These are phyloP conservation scores for Kockovaella imperatae DNA, from an alignment of 768 basidiomycete genomes.

Conservation along the genomic window DNA sequence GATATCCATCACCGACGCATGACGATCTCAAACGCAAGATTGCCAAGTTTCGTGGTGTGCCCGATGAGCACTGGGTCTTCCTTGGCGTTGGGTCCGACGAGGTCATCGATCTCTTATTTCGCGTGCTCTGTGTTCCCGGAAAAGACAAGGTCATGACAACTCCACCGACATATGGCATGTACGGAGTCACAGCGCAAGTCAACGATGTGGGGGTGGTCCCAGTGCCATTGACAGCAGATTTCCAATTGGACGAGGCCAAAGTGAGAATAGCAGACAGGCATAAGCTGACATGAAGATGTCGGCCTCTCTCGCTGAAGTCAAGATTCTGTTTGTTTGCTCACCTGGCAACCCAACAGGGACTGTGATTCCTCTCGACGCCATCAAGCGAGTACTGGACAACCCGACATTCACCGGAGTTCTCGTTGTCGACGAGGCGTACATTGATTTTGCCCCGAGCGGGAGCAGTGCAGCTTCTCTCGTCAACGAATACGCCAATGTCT, in stretches of 20 bases:
- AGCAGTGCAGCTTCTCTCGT: conserved; percentile 64
- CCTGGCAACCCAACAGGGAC: conserved; percentile 97
- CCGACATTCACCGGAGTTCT: conserved; percentile 81
- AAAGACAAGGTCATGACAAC: conserved; percentile 77
- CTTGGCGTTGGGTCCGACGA: conserved; percentile 97
- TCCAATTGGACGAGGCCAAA: conserved; percentile 62
- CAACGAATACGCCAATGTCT: conserved; percentile 73
- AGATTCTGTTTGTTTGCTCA: conserved; percentile 88
- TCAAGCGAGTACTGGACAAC: conserved; percentile 67
- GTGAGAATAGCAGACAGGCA: conserved; percentile 51
- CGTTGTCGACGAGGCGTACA: conserved; percentile 93
- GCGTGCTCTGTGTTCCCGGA: conserved; percentile 72
- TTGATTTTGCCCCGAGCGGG: conserved; percentile 70
- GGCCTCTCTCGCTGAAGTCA: conserved; percentile 67
- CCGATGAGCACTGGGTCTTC: conserved; percentile 65
- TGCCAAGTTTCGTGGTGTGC: conserved; percentile 62
- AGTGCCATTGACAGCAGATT: conserved; percentile 73
- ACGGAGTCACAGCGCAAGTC: conserved; percentile 84
- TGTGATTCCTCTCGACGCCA: conserved; percentile 60
- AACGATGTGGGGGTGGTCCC: conserved; percentile 82
- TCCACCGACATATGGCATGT: conserved; percentile 98
- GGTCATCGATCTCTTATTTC: conserved; percentile 86
- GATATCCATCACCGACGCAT: conserved; percentile 91
- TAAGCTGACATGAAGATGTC: conserved; percentile 48
- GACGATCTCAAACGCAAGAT: conserved; percentile 67